Conservation (phyloP, 768 basidiomycete species). For the Phlebiopsis gigantea region DNA sequence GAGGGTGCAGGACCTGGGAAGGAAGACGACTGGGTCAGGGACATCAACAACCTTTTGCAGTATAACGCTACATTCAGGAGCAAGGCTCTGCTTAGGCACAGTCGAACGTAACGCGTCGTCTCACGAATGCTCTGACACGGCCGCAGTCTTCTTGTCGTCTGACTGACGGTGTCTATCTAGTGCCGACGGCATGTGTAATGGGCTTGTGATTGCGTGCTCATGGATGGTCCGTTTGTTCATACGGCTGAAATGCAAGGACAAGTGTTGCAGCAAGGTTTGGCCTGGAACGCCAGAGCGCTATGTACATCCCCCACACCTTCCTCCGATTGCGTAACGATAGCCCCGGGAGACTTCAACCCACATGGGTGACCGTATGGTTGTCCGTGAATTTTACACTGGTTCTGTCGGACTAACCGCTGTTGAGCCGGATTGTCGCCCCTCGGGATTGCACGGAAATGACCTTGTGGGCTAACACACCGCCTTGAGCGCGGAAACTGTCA, state of each 20-base stretch:
- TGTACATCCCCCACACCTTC: no score
- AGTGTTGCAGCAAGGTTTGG: neutral
- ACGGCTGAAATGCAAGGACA: neutral
- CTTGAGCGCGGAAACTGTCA: neutral
- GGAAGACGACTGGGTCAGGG: conserved; percentile 94
- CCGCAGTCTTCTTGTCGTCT: conserved; percentile 36
- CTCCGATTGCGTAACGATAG: no score
- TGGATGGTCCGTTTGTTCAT: no score
- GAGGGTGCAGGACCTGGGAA: conserved; percentile 76
- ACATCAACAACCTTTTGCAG: conserved; percentile 91
- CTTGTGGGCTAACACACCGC: neutral
- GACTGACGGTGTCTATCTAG: neutral
- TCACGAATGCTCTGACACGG: conserved; percentile 70
- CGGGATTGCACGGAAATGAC: neutral
- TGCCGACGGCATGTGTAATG: neutral
- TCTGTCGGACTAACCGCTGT: neutral
- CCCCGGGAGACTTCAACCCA: no score
- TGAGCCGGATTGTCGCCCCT: neutral
- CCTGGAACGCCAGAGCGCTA: no score
- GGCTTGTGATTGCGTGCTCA: no score
- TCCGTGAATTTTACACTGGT: neutral
- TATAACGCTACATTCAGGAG: conserved; percentile 94
- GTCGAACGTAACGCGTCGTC: conserved; percentile 44
- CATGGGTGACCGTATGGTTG: neutral
- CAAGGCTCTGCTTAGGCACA: conserved; percentile 77